Conservation (phyloP, 148 eudicot genomes). For the Amaranthus hypochondriacus region DNA sequence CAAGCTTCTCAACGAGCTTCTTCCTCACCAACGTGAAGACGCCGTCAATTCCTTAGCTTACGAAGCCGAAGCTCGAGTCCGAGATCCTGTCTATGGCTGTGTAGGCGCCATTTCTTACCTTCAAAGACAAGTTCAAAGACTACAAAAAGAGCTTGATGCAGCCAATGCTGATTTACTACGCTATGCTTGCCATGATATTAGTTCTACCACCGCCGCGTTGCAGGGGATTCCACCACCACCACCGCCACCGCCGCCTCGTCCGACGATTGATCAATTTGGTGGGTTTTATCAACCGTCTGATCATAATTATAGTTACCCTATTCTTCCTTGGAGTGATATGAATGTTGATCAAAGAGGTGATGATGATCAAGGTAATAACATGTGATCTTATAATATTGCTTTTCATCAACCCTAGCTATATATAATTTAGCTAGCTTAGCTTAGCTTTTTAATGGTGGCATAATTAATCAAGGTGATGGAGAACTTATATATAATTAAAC, state of each 20-base stretch:
- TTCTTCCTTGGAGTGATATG: constrained; percentile 23
- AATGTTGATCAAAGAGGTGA: constrained; percentile 21
- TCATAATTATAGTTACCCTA: neutral
- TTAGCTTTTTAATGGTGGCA: constrained; percentile 1
- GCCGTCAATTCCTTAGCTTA: constrained; percentile 79
- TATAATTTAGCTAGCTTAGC: constrained; percentile 4
- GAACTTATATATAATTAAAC: neutral
- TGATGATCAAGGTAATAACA: constrained; percentile 20
- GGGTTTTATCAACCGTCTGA: constrained; percentile 9
- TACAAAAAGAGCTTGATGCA: constrained; percentile 70
- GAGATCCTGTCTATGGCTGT: constrained; percentile 77
- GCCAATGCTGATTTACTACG: constrained; percentile 64
- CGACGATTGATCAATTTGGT: neutral
- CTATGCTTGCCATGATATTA: constrained; percentile 37
- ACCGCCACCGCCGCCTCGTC: constrained; percentile 16
- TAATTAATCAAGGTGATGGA: constrained; percentile 5
- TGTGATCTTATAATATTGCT: constrained; percentile 6
- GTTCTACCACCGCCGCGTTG: constrained; percentile 10
- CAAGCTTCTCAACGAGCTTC: constrained; percentile 73
- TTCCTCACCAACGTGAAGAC: constrained; percentile 68
- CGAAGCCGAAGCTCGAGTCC: constrained; percentile 75
- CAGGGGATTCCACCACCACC: constrained; percentile 15
- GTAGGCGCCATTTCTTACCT: constrained; percentile 73
- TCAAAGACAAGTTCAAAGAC: constrained; percentile 64
- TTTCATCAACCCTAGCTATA: neutral